A percentile compares a stretch with the other conserved stretches of the same genome.
phyloP scores from a whole-genome alignment of 768 basidiomycete genomes.

The Boletus reticulatus region DNA sequence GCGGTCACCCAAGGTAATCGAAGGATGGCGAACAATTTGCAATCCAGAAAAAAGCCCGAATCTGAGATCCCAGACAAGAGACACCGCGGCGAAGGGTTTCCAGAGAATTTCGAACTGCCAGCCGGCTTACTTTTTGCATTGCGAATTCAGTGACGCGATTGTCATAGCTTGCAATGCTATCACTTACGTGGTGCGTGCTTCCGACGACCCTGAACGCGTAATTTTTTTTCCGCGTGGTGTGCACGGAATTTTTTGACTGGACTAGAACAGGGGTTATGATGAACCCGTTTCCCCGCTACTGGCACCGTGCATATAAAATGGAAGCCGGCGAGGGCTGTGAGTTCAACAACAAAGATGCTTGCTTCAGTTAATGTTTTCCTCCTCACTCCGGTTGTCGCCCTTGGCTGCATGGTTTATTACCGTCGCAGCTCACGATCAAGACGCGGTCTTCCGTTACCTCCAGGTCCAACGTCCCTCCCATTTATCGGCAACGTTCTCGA shows the following conservation, averaged over 20 bases:
- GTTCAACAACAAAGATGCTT: constrained; percentile 13
- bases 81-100: constrained; percentile 27
- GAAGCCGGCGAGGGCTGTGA: not conserved
- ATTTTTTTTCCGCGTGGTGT: constrained; percentile 7
- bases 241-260: not conserved
- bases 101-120: constrained; percentile 8
- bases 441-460: constrained; percentile 15
- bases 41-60: constrained; percentile 15
- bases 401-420: constrained; percentile 13
- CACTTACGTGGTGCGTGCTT: constrained; percentile 25
- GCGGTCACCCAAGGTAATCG: constrained; percentile 15
- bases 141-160: constrained; percentile 18
- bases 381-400: constrained; percentile 1
- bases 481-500: constrained; percentile 26
- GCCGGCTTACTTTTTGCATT: constrained; percentile 3
- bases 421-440: constrained; percentile 6
- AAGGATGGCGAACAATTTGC: constrained; percentile 16
- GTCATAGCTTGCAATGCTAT: constrained; percentile 17
- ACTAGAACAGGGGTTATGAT: constrained; percentile 12
- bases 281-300: constrained; percentile 1
- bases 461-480: constrained; percentile 23
- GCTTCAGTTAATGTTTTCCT: constrained; percentile 3
- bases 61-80: constrained; percentile 15
- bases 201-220: constrained; percentile 11
- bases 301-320: constrained; percentile 17